Percentiles rank a stretch among this genome's conserved stretches.
Conservation (phyloP, 495 filamentous ascomycete genomes). For the Neurospora tetraspora region DNA sequence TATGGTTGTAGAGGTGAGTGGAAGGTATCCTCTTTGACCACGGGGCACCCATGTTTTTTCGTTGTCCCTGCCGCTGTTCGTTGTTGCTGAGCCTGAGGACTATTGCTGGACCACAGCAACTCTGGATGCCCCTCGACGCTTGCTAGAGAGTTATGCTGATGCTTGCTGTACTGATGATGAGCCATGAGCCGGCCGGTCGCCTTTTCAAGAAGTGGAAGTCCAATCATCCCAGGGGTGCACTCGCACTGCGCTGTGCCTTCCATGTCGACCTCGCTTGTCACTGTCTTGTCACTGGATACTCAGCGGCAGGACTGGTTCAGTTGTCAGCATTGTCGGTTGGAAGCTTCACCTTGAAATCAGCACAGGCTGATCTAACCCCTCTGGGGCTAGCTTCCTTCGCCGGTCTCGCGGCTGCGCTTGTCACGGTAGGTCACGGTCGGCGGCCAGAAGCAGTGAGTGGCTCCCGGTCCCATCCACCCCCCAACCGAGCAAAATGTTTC, state of each 20-base stretch:
- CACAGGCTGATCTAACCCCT: background rate
- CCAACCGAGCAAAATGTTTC: background rate
- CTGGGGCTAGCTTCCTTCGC: background rate
- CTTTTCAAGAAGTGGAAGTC: background rate
- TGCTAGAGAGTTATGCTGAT: background rate
- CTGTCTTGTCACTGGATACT: background rate
- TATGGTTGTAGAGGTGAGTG: background rate
- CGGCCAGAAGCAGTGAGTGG: background rate
- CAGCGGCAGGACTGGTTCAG: background rate
- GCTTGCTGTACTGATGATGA: background rate
- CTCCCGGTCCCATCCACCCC: background rate
- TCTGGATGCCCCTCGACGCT: background rate
- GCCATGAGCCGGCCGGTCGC: background rate
- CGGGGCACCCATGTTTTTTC: background rate
- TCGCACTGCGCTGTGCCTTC: background rate
- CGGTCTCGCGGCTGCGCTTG: background rate
- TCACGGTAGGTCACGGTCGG: background rate
- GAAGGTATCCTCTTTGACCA: background rate
- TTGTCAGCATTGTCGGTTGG: background rate
- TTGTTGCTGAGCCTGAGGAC: background rate
- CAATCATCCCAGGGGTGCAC: background rate
- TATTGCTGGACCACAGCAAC: background rate
- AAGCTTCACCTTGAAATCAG: background rate
- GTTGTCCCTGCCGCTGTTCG: background rate
- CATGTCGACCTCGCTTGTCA: background rate